These are phyloP conservation scores for Sporothrix protearum DNA, from an alignment of 2,329 filamentous ascomycete genomes.

Conservation along the genomic window DNA sequence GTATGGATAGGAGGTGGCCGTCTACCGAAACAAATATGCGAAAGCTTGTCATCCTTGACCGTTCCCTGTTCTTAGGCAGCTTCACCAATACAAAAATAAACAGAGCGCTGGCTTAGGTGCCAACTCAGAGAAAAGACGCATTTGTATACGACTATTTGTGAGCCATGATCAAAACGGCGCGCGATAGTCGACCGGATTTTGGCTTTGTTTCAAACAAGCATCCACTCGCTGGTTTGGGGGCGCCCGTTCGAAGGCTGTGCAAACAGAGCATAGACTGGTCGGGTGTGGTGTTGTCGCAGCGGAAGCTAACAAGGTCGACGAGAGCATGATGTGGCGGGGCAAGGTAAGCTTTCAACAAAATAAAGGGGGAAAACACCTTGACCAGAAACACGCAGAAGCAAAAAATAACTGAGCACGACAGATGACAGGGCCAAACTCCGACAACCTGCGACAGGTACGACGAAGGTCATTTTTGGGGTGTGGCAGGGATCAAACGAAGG, in stretches of 20 bases:
- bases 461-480: neutral
- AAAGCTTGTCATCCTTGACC: neutral
- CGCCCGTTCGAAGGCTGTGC: neutral
- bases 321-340: neutral
- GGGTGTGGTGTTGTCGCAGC: neutral
- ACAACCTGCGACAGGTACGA: constrained; percentile 15
- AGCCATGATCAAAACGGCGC: neutral
- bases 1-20: neutral
- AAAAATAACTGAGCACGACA: neutral
- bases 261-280: neutral
- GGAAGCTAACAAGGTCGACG: neutral
- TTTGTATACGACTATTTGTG: neutral
- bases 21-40: neutral
- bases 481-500: no score
- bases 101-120: neutral
- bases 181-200: neutral
- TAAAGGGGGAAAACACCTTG: neutral
- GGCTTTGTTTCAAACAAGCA: neutral
- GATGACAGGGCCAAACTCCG: neutral
- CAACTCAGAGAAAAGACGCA: neutral
- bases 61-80: neutral
- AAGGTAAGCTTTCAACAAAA: no score
- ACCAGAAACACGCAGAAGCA: constrained; percentile 3
- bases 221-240: neutral
- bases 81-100: neutral